Conservation (phyloP, 768 basidiomycete species). For the Macrolepiota dolichaula region DNA sequence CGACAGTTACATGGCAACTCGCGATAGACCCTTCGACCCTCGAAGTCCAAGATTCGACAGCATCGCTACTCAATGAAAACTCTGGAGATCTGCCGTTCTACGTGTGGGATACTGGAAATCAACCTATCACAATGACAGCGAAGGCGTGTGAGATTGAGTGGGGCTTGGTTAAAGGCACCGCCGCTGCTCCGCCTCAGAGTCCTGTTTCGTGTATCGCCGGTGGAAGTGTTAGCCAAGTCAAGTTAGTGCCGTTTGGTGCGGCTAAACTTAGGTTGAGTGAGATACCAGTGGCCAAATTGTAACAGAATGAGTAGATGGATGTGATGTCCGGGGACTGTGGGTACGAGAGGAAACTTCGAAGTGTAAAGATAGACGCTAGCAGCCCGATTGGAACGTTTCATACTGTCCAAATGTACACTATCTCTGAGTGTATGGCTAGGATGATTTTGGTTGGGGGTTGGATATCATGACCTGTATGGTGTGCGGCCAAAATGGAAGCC, state of each 20-base stretch:
- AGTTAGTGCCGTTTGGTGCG: constrained; percentile 36
- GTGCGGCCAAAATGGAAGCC: too few species aligned
- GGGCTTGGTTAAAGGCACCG: constrained; percentile 28
- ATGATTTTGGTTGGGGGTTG: too few species aligned
- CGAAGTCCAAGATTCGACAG: constrained; percentile 25
- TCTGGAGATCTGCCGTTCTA: constrained; percentile 27
- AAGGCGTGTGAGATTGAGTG: constrained; percentile 36
- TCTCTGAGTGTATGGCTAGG: too few species aligned
- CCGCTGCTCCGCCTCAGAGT: constrained; percentile 32
- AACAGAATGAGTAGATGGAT: too few species aligned
- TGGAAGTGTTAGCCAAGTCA: constrained; percentile 29
- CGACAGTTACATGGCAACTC: constrained; percentile 34
- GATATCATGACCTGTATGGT: too few species aligned
- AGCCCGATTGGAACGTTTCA: too few species aligned
- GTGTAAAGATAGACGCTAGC: too few species aligned
- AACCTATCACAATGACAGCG: constrained; percentile 36
- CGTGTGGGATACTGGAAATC: constrained; percentile 35
- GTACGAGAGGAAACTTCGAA: too few species aligned
- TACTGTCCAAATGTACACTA: too few species aligned
- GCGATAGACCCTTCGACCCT: constrained; percentile 38
- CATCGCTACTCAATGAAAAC: constrained; percentile 17
- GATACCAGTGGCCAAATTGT: constrained; percentile 31
- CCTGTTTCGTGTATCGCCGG: constrained; percentile 25
- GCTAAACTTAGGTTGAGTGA: constrained; percentile 38
- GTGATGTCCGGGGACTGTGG: too few species aligned